Conservation (phyloP, 306 rosid species). For the Luffa acutangula region DNA sequence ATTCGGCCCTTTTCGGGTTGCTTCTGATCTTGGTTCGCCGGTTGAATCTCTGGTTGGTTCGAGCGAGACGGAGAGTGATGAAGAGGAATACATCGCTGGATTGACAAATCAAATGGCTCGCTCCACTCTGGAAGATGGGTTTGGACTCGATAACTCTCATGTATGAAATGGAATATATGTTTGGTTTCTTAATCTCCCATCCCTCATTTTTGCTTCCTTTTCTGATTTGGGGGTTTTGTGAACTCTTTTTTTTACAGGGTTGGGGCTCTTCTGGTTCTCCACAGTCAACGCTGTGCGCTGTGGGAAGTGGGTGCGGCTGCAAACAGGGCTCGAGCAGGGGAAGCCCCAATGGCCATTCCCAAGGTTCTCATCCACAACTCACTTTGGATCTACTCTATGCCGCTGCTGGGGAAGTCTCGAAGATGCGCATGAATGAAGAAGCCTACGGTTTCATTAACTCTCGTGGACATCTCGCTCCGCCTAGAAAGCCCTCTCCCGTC, state of each 20-base stretch:
- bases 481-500: slow-evolving; percentile 22
- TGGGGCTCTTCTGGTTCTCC: slow-evolving; percentile 27
- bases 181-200: not conserved
- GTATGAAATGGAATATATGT: slow-evolving; percentile 4
- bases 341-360: slow-evolving; percentile 30
- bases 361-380: slow-evolving; percentile 5
- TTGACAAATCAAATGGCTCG: slow-evolving; percentile 47
- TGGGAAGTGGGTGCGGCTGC: slow-evolving; percentile 33
- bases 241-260: not conserved
- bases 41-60: slow-evolving; percentile 44
- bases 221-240: not conserved
- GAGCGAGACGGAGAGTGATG: slow-evolving; percentile 74
- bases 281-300: slow-evolving; percentile 35
- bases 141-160: slow-evolving; percentile 20
- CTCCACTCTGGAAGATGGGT: slow-evolving; percentile 29
- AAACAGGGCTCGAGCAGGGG: slow-evolving; percentile 30
- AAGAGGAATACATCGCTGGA: slow-evolving; percentile 53
- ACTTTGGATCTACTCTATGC: slow-evolving; percentile 48
- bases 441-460: not conserved
- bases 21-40: slow-evolving; percentile 46
- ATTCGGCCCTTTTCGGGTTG: slow-evolving; percentile 10
- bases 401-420: slow-evolving; percentile 33
- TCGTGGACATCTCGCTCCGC: slow-evolving; percentile 5
- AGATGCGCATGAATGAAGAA: slow-evolving; percentile 28
- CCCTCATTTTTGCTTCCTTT: not conserved